Evolutionary conservation across 352 stramenopile genomes (phyloP).

Genomic region (Blastocystis sp.): DNA sequence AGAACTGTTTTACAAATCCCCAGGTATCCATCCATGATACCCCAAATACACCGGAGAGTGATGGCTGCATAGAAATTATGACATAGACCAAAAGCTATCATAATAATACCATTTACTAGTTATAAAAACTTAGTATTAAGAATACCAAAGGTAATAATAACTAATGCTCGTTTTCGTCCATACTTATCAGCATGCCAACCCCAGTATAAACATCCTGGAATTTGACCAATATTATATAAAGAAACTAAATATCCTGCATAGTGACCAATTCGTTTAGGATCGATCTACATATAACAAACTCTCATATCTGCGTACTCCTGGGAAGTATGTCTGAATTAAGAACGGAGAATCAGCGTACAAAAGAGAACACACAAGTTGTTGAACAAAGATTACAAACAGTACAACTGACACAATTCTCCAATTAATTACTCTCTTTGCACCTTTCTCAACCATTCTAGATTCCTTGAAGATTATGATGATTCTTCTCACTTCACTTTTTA

Average conservation of each 20-base stretch:
- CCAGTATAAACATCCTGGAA: conserved; percentile 49
- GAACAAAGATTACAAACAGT: conserved; percentile 22
- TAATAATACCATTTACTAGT: conserved; percentile 7
- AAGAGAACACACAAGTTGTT: conserved; percentile 32
- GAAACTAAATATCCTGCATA: conserved; percentile 58
- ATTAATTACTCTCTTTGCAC: conserved; percentile 33
- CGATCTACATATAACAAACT: neutral
- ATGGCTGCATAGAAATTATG: conserved; percentile 56
- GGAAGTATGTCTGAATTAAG: conserved; percentile 36
- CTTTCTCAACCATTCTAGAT: neutral
- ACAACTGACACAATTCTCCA: conserved; percentile 42
- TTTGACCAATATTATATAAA: conserved; percentile 48
- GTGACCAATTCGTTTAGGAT: conserved; percentile 26
- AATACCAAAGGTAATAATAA: conserved; percentile 31
- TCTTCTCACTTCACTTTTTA: too few species aligned
- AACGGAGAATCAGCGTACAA: conserved; percentile 42
- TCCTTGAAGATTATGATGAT: too few species aligned
- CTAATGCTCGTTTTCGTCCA: conserved; percentile 17
- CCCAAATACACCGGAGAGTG: conserved; percentile 42
- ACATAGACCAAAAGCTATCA: conserved; percentile 35
- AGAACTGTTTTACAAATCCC: conserved; percentile 59
- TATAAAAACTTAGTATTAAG: neutral
- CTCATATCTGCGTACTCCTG: neutral
- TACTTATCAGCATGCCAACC: conserved; percentile 45
- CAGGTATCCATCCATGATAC: conserved; percentile 45